phyloP scores from a whole-genome alignment of 2,329 filamentous ascomycete genomes.

The Macrophomina pseudophaseolina region DNA sequence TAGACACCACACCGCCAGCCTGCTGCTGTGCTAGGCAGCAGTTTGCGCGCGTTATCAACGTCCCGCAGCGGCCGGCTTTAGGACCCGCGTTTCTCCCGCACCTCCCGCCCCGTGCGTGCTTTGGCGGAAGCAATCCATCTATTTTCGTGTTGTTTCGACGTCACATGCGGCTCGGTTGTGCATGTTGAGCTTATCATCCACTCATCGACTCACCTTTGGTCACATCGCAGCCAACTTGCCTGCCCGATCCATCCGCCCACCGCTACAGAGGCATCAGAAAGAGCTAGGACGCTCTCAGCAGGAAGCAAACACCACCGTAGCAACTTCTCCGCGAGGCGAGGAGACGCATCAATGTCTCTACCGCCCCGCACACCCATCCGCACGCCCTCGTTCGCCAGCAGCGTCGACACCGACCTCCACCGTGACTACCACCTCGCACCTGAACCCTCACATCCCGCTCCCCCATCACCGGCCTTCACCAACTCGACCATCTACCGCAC shows the following conservation, averaged over 20 bases:
- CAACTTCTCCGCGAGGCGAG: not conserved
- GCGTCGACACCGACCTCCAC: not conserved
- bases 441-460: not conserved
- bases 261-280: not conserved
- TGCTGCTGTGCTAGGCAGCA: too few species aligned
- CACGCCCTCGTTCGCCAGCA: not conserved
- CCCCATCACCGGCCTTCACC: constrained; percentile 15
- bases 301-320: not conserved
- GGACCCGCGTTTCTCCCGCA: not conserved
- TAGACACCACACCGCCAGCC: too few species aligned
- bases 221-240: not conserved
- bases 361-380: not conserved
- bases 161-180: not conserved
- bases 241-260: not conserved
- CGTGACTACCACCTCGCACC: constrained; percentile 3
- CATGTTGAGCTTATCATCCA: not conserved
- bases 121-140: not conserved
- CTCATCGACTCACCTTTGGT: not conserved
- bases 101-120: not conserved
- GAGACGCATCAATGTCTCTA: not conserved
- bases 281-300: not conserved
- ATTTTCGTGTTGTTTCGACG: not conserved
- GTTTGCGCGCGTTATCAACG: not conserved
- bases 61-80: not conserved
- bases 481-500: constrained; percentile 21